Conservation (phyloP, 2,329 filamentous ascomycete genomes). For the Penicillium decumbens region DNA sequence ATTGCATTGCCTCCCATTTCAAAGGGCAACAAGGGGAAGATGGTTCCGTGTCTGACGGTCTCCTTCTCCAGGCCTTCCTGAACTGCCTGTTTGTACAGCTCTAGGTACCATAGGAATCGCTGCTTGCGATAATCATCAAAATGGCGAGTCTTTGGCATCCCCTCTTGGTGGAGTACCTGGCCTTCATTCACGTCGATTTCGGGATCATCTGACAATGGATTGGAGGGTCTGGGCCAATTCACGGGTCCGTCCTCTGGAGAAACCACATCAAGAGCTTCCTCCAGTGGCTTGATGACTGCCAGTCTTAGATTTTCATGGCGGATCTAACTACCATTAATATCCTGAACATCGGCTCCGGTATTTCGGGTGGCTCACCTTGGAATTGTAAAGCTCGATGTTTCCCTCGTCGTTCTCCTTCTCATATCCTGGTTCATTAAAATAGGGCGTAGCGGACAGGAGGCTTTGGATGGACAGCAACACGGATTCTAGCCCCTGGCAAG, state of each 20-base stretch:
- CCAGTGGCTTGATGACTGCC: conserved; percentile 77
- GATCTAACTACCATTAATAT: conserved; percentile 54
- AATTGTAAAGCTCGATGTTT: conserved; percentile 68
- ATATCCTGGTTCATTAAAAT: conserved; percentile 93
- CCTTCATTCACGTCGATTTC: background rate
- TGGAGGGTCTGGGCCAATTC: conserved; percentile 43
- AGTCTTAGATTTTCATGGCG: conserved; percentile 84
- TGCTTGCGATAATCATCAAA: conserved; percentile 89
- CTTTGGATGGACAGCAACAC: conserved; percentile 94
- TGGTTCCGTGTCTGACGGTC: conserved; percentile 59
- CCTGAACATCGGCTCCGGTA: background rate
- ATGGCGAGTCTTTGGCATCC: conserved; percentile 52
- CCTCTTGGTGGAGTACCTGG: conserved; percentile 43
- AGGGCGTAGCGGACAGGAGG: conserved; percentile 87
- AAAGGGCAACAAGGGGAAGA: conserved; percentile 82
- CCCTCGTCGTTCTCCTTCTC: conserved; percentile 66
- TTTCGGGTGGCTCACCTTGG: conserved; percentile 57
- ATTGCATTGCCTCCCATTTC: conserved; percentile 73
- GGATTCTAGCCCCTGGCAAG: conserved; percentile 90
- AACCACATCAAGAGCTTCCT: conserved; percentile 66
- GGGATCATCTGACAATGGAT: background rate
- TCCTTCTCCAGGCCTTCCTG: conserved; percentile 51
- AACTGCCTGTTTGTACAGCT: conserved; percentile 73
- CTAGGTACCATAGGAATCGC: conserved; percentile 93
- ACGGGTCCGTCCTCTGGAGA: background rate